Evolutionary conservation across 2,329 filamentous ascomycete genomes (phyloP).

Genomic region (Aspergillus sp.): DNA sequence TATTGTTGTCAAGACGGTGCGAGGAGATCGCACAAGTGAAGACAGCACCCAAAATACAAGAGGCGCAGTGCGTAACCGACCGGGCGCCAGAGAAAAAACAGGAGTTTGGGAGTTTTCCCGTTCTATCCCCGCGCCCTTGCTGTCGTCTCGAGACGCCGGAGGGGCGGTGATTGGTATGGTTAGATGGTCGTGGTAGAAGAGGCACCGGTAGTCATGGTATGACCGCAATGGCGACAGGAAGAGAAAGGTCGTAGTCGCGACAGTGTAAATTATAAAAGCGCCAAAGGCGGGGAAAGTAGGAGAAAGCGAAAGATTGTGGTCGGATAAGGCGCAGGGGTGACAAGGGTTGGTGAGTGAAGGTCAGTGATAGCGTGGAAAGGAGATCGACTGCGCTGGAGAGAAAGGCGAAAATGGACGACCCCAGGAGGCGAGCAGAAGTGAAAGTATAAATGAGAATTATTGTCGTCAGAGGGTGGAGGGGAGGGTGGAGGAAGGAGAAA

Average conservation of each 20-base stretch:
- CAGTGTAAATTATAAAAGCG: not conserved
- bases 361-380: not conserved
- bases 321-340: not conserved
- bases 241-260: not conserved
- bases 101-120: not conserved
- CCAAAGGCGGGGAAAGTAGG: not conserved
- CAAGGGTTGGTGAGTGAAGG: not conserved
- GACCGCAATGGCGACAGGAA: not conserved
- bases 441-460: not conserved
- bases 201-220: not conserved
- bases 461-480: not conserved
- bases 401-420: not conserved
- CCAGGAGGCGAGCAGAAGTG: not conserved
- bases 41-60: conserved; percentile 14
- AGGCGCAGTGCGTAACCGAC: not conserved
- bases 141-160: not conserved
- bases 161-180: not conserved
- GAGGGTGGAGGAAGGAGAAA: not conserved
- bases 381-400: not conserved
- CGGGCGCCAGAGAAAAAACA: conserved; percentile 1
- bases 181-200: not conserved
- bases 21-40: not conserved
- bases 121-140: not conserved
- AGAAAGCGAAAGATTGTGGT: conserved; percentile 1
- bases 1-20: not conserved